Percentiles rank a stretch among this genome's conserved stretches.
These are phyloP conservation scores for Solanum raphanifolium DNA, from an alignment of 257 asterid species.

Conservation along the genomic window DNA sequence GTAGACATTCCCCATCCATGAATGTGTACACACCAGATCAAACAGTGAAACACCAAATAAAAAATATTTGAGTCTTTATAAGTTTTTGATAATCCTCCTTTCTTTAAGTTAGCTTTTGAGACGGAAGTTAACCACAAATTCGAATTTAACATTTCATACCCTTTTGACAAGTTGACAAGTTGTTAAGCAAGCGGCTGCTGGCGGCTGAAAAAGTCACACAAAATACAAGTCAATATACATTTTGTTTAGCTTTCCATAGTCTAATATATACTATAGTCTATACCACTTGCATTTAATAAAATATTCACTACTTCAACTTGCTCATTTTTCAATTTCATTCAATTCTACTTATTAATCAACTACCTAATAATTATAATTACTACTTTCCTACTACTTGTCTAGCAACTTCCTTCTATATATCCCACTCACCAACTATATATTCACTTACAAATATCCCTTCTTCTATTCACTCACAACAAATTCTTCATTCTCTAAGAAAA, in stretches of 20 bases:
- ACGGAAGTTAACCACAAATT: rapidly evolving
- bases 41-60: neutral
- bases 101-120: neutral
- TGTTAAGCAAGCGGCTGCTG: neutral
- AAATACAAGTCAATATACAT: neutral
- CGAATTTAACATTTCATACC: neutral
- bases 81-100: too few relatives aligned
- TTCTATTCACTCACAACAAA: neutral
- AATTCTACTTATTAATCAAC: neutral
- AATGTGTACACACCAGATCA: neutral
- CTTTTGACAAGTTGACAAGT: neutral
- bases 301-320: neutral
- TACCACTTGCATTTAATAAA: neutral
- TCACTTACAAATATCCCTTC: neutral
- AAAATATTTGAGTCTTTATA: neutral
- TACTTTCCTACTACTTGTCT: constrained; percentile 35
- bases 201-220: neutral
- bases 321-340: neutral
- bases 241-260: neutral
- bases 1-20: neutral
- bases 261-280: too few relatives aligned
- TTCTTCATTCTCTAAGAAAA: neutral
- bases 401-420: constrained; percentile 48
- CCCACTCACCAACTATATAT: neutral
- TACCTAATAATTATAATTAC: neutral